Evolutionary conservation across 176 grass and related monocot species (phyloP), one percentile per base, ranked within the genome.

Genomic region (Carex cristatella): DNA sequence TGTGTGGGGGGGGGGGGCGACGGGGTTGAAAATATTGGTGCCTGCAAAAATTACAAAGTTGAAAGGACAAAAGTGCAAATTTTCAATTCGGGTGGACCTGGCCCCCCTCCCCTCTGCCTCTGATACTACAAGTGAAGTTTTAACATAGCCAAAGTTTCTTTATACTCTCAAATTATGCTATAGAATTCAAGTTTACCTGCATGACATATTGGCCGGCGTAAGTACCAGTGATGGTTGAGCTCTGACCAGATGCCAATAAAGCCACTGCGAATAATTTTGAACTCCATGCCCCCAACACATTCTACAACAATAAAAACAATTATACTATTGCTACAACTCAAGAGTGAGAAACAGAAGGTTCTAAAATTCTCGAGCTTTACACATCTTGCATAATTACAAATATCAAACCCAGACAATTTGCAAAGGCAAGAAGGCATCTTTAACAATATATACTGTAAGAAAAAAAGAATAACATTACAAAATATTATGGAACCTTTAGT

Each of bases 141-240:
- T 77, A 14, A 6, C 10, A 30, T 13, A 56, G 19, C 1, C 19
- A 28, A 87, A 68, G 33, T 55, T 79, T 3, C 60, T 87, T 65
- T 38, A 55, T 81, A 53, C 67, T 53, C 83, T 59, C 2, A 67
- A 84, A 42, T 54, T 79, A 85, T 28, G 38, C 65, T 77, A 67
- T 84, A 51, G 78, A 33, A 88, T n/a, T 74, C 31, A 8, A 33
- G 32, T 81, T 64, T 78, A 95, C 96, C 96, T 98, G 96, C 96
- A 98, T 98, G 54, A 95, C 96, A 77, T 98, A 98, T 81, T 95
- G 96, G 66, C 96, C 95, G 5, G 96, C 96, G 85, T 98, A 98
- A 18, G 96, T 98, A 86, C 96, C 96, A 0, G 93, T 98, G 83
- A 98, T 98, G 84, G 96, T 95, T 84, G 96, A 98, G 89, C 93